A percentile compares a stretch with the other conserved stretches of the same genome.
Evolutionary conservation across 805 yeast species (phyloP).

Genomic region (Metschnikowia matae): DNA sequence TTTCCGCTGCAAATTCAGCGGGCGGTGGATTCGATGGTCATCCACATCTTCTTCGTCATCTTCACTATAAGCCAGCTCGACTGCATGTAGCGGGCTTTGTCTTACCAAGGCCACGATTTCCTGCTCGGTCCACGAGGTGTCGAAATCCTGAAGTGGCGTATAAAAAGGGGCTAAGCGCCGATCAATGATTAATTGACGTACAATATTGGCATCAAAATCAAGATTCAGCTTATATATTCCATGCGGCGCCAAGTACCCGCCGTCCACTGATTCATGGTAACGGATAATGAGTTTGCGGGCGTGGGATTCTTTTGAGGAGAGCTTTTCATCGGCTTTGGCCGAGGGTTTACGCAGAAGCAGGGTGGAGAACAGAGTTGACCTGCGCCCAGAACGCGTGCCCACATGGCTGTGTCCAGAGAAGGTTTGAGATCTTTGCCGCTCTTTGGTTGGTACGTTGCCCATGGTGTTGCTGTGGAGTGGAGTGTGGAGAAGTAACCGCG

Average conservation of each 20-base stretch:
- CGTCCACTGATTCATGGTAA: conserved; percentile 76
- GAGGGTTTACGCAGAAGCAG: conserved; percentile 6
- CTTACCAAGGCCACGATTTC: conserved; percentile 51
- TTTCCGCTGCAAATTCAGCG: conserved; percentile 43
- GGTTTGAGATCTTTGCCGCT: conserved; percentile 28
- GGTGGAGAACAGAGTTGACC: conserved; percentile 14
- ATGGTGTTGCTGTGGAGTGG: conserved; percentile 16
- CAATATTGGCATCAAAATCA: conserved; percentile 71
- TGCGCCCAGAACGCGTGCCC: conserved; percentile 8
- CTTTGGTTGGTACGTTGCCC: conserved; percentile 46
- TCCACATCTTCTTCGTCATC: conserved; percentile 58
- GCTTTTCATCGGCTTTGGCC: conserved; percentile 45
- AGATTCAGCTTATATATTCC: conserved; percentile 78
- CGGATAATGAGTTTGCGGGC: conserved; percentile 55
- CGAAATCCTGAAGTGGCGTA: conserved; percentile 81
- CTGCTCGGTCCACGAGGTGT: conserved; percentile 64
- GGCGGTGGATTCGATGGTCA: conserved; percentile 54
- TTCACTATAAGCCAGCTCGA: conserved; percentile 44
- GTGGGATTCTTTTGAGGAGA: conserved; percentile 45
- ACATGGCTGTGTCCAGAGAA: conserved; percentile 3
- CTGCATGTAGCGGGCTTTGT: conserved; percentile 54
- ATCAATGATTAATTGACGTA: conserved; percentile 62
- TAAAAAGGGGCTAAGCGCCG: conserved; percentile 85
- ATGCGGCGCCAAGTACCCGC: conserved; percentile 88
- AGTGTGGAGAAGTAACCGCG: conserved; percentile 3